A percentile compares a stretch with the other conserved stretches of the same genome.
Evolutionary conservation across 768 basidiomycete genomes (phyloP).

Genomic region (Termitomyces eurrhizus): DNA sequence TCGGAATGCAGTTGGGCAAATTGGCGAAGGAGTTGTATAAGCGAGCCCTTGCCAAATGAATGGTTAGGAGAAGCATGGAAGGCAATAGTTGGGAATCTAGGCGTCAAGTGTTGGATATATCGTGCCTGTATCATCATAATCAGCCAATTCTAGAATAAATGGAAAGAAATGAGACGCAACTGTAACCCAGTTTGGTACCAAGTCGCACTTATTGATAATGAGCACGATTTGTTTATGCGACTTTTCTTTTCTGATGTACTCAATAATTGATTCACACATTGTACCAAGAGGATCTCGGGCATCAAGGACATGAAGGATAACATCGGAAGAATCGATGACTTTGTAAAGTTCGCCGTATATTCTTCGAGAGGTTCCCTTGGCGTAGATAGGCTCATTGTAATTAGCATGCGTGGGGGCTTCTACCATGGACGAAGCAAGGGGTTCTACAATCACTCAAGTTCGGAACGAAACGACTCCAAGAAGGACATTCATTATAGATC

Average conservation of each 20-base stretch:
- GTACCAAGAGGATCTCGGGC: slow-evolving; percentile 95
- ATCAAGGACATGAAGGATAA: slow-evolving; percentile 92
- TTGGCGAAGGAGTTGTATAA: slow-evolving; percentile 94
- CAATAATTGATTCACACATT: slow-evolving; percentile 89
- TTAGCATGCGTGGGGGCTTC: slow-evolving; percentile 70
- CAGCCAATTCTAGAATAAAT: slow-evolving; percentile 4
- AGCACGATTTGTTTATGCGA: slow-evolving; percentile 96
- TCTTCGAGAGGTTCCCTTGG: slow-evolving; percentile 91
- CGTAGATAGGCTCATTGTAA: slow-evolving; percentile 85
- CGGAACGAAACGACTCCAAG: not conserved
- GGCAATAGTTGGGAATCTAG: slow-evolving; percentile 92
- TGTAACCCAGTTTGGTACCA: slow-evolving; percentile 98
- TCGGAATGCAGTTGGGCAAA: slow-evolving; percentile 97
- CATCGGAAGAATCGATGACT: slow-evolving; percentile 98
- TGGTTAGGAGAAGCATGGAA: slow-evolving; percentile 99
- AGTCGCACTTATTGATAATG: slow-evolving; percentile 96
- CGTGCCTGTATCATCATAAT: slow-evolving; percentile 58
- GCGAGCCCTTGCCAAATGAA: slow-evolving; percentile 97
- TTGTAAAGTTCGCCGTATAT: slow-evolving; percentile 99
- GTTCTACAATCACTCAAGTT: slow-evolving; percentile 29
- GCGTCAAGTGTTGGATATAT: slow-evolving; percentile 92
- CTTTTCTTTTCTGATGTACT: slow-evolving; percentile 94
- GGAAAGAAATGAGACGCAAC: slow-evolving; percentile 45
- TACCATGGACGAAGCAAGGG: slow-evolving; percentile 42
- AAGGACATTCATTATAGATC: slow-evolving; percentile 2